These are phyloP conservation scores for Rusavskia elegans DNA, from an alignment of 495 filamentous ascomycete genomes.

Conservation along the genomic window DNA sequence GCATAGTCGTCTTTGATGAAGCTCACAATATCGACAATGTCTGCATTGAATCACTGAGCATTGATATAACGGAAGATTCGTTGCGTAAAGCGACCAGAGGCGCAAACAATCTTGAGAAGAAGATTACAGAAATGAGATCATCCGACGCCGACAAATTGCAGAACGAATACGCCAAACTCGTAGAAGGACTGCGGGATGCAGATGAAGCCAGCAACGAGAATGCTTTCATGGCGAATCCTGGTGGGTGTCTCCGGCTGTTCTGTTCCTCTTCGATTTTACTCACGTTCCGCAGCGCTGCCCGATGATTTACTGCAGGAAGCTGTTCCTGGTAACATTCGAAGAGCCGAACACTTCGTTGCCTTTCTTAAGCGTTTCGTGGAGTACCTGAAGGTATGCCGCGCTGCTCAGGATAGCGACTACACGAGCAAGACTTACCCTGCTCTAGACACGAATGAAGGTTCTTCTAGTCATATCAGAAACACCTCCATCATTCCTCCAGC, in stretches of 20 bases:
- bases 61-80: constrained; percentile 90
- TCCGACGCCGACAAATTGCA: constrained; percentile 86
- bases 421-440: not conserved
- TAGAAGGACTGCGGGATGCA: constrained; percentile 77
- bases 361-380: constrained; percentile 96
- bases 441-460: constrained; percentile 87
- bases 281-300: constrained; percentile 36
- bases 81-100: constrained; percentile 76
- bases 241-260: constrained; percentile 19
- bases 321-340: constrained; percentile 87
- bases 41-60: constrained; percentile 93
- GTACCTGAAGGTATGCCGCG: constrained; percentile 56
- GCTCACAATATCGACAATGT: constrained; percentile 99
- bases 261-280: constrained; percentile 20
- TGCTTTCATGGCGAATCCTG: constrained; percentile 90
- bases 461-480: constrained; percentile 94
- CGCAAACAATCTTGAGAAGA: constrained; percentile 76
- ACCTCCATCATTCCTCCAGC: constrained; percentile 79
- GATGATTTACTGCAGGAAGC: constrained; percentile 82
- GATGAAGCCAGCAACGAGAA: constrained; percentile 84
- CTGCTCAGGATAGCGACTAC: not conserved
- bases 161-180: constrained; percentile 87
- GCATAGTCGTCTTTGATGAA: constrained; percentile 97
- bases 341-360: constrained; percentile 90
- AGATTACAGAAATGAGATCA: constrained; percentile 81